Evolutionary conservation across 345 rosid genomes (phyloP).

Genomic region (Citrus reticulata): DNA sequence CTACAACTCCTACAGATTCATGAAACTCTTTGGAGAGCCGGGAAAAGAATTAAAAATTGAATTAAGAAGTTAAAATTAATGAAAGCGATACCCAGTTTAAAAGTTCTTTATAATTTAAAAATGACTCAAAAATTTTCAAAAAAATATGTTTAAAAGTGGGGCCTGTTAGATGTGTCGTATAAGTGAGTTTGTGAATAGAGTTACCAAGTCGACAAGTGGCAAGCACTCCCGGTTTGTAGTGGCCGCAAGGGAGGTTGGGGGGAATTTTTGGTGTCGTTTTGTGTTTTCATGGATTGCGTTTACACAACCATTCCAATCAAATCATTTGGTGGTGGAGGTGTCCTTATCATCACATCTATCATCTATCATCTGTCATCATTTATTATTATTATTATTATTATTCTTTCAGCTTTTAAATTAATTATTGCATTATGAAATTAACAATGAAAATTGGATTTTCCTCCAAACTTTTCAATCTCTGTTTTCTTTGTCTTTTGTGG

Average conservation of each 20-base stretch:
- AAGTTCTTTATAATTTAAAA: background rate
- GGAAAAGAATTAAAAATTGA: no score
- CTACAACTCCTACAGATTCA: no score
- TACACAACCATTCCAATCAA: constrained; percentile 10
- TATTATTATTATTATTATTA: no score
- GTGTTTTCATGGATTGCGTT: constrained; percentile 9
- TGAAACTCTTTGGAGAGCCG: background rate
- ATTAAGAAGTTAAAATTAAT: no score
- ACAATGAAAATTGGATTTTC: constrained; percentile 6
- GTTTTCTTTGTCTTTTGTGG: background rate
- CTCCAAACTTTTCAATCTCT: background rate
- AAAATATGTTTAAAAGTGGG: background rate
- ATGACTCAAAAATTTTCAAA: background rate
- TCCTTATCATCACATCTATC: background rate
- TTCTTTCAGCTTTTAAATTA: no score
- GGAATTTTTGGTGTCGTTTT: constrained; percentile 23
- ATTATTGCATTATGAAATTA: background rate
- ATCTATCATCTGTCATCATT: background rate
- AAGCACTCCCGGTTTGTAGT: constrained; percentile 40
- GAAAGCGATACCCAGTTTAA: background rate
- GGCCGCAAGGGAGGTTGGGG: constrained; percentile 23
- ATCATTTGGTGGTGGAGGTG: constrained; percentile 22
- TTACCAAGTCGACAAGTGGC: constrained; percentile 49
- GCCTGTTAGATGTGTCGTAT: background rate
- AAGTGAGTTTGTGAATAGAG: constrained; percentile 22